Conservation (phyloP, 176 grass and related monocot species). For the Echinochloa phyllopogon region DNA sequence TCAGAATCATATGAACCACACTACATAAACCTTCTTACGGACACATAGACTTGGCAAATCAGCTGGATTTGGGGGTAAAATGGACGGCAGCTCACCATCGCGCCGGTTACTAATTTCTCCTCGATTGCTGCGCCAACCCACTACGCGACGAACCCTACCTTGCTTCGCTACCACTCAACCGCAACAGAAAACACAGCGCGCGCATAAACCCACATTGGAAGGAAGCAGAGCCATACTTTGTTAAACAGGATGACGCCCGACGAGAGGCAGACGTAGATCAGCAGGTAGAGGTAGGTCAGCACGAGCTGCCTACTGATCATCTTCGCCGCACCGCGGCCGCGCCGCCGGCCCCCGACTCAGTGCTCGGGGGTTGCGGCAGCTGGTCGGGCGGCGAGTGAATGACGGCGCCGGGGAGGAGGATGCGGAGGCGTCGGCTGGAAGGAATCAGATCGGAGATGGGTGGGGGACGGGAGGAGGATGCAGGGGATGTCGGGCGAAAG, state of each 20-base stretch:
- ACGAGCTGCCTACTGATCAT: constrained; percentile 89
- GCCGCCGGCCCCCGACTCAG: not conserved
- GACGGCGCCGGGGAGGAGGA: constrained; percentile 29
- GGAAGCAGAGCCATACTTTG: constrained; percentile 61
- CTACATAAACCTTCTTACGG: not conserved
- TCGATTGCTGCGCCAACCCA: constrained; percentile 5
- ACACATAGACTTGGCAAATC: not conserved
- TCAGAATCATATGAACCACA: not conserved
- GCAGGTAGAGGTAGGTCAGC: constrained; percentile 97
- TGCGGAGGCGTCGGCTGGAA: constrained; percentile 29
- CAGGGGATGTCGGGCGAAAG: not conserved
- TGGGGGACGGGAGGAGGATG: not conserved
- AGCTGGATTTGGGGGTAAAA: constrained; percentile 4
- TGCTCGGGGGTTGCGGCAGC: not conserved
- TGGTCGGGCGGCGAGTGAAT: not conserved
- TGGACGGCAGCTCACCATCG: constrained; percentile 19
- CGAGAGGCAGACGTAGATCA: constrained; percentile 98
- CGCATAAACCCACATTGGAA: not conserved
- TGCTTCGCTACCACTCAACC: constrained; percentile 27
- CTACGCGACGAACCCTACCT: not conserved
- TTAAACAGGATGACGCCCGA: constrained; percentile 98
- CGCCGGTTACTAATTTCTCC: not conserved
- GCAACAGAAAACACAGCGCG: not conserved
- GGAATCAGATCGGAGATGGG: constrained; percentile 33
- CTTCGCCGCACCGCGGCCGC: constrained; percentile 20